Percentiles rank a stretch among this genome's conserved stretches.
These are phyloP conservation scores for Eustoma russellianum DNA, from an alignment of 257 asterid genomes.

Conservation along the genomic window DNA sequence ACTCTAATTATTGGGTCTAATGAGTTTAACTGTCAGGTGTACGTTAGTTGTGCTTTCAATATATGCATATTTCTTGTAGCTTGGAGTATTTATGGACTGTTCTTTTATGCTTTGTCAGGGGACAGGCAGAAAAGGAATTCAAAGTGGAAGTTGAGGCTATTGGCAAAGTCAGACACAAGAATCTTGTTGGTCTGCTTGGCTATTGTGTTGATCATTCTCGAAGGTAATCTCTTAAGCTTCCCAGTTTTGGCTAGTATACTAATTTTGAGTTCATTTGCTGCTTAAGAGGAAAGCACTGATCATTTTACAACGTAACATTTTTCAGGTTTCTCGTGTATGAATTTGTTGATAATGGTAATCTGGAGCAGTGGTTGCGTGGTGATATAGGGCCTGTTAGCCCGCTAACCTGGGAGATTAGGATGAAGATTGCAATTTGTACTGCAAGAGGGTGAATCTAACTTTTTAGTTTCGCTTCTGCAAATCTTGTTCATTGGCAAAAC, in stretches of 20 bases:
- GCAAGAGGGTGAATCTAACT: conserved; percentile 72
- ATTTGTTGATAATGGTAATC: conserved; percentile 84
- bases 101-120: conserved; percentile 37
- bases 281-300: background rate
- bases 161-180: conserved; percentile 95
- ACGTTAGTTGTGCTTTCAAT: background rate
- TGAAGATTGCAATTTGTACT: conserved; percentile 85
- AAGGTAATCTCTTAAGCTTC: conserved; percentile 36
- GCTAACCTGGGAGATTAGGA: conserved; percentile 85
- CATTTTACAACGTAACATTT: conserved; percentile 5
- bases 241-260: no score
- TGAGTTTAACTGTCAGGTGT: background rate
- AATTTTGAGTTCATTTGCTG: background rate
- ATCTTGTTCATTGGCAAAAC: background rate
- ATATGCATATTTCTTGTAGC: background rate
- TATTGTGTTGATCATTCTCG: conserved; percentile 88
- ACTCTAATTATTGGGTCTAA: background rate
- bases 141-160: conserved; percentile 99
- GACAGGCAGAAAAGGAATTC: conserved; percentile 94
- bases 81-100: background rate
- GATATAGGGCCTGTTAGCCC: conserved; percentile 88
- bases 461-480: background rate
- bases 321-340: conserved; percentile 90
- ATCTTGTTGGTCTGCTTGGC: conserved; percentile 87
- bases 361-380: conserved; percentile 99